These are phyloP conservation scores for Coemansia sp. DNA, from an alignment of 192 early-diverging fungal species.

Conservation along the genomic window DNA sequence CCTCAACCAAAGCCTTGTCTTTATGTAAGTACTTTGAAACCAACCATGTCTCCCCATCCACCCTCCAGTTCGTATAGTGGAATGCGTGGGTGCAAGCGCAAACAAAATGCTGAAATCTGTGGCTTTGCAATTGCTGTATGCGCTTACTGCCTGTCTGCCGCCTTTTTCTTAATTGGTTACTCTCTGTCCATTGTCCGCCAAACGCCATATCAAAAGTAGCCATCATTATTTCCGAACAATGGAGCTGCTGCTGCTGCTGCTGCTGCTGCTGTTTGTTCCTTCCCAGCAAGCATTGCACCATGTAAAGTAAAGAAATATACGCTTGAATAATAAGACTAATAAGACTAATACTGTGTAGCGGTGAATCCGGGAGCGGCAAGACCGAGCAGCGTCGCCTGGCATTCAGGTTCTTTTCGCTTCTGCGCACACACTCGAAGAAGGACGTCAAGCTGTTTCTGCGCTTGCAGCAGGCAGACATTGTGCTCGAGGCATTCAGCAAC, in stretches of 20 bases:
- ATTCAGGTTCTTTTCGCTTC: slow-evolving; percentile 65
- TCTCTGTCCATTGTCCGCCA: slow-evolving; percentile 52
- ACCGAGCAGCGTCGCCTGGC: slow-evolving; percentile 68
- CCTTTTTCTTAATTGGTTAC: background rate
- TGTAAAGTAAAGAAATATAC: background rate
- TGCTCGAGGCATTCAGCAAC: slow-evolving; percentile 85
- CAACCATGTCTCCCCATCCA: background rate
- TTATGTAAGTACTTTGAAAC: slow-evolving; percentile 50
- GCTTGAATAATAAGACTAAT: too few species aligned
- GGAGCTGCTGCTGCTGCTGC: too few species aligned
- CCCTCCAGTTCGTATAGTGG: background rate
- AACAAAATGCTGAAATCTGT: background rate
- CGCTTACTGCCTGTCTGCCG: slow-evolving; percentile 1
- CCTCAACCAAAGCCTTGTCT: slow-evolving; percentile 70
- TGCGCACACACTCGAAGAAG: slow-evolving; percentile 74
- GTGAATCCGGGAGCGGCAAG: slow-evolving; percentile 78
- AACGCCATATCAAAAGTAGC: background rate
- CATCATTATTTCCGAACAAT: background rate
- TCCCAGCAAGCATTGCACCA: background rate
- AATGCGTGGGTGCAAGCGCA: background rate
- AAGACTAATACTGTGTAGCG: slow-evolving; percentile 57
- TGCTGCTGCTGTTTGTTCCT: background rate
- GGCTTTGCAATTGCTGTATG: slow-evolving; percentile 1
- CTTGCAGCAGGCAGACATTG: slow-evolving; percentile 66
- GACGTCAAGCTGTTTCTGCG: slow-evolving; percentile 74